Percentiles rank a stretch among this genome's conserved stretches.
Evolutionary conservation across 192 early-diverging fungal genomes (phyloP).

Genomic region (Coemansia sp.): DNA sequence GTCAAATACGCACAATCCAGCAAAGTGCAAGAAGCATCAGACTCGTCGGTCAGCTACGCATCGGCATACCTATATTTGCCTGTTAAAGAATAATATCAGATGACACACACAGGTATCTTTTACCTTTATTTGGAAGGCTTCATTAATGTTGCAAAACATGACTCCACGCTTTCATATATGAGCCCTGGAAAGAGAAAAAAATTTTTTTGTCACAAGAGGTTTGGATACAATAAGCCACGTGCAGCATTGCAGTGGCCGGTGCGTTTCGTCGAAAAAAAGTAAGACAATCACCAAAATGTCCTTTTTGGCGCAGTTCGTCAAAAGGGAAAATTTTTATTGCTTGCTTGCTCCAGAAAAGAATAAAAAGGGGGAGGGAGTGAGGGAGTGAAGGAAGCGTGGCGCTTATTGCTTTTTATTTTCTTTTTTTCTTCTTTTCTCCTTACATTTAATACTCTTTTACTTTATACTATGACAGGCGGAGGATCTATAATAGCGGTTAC

Average conservation of each 20-base stretch:
- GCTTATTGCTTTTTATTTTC: neutral
- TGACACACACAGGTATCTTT: neutral
- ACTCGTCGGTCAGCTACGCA: slow-evolving; percentile 83
- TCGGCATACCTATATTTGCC: slow-evolving; percentile 57
- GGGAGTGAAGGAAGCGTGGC: neutral
- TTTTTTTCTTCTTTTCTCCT: neutral
- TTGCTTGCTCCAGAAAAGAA: neutral
- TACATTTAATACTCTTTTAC: neutral
- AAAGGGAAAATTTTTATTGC: neutral
- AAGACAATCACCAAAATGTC: neutral
- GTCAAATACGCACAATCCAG: slow-evolving; percentile 88
- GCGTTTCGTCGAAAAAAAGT: neutral
- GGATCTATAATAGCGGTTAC: slow-evolving; percentile 34
- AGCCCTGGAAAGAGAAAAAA: neutral
- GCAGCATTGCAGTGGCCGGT: neutral
- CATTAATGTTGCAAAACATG: neutral
- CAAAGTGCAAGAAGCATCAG: slow-evolving; percentile 55
- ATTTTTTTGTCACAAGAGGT: neutral
- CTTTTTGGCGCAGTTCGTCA: neutral
- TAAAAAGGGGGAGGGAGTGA: neutral
- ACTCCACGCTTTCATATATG: neutral
- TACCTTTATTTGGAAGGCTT: neutral
- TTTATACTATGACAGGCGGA: neutral
- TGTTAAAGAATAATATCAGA: slow-evolving; percentile 6
- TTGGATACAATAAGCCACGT: slow-evolving; percentile 1